Evolutionary conservation across 2,329 filamentous ascomycete species (phyloP), one percentile per base, ranked within the genome.

Genomic region (Stagonosporopsis cucurbitacearum): DNA sequence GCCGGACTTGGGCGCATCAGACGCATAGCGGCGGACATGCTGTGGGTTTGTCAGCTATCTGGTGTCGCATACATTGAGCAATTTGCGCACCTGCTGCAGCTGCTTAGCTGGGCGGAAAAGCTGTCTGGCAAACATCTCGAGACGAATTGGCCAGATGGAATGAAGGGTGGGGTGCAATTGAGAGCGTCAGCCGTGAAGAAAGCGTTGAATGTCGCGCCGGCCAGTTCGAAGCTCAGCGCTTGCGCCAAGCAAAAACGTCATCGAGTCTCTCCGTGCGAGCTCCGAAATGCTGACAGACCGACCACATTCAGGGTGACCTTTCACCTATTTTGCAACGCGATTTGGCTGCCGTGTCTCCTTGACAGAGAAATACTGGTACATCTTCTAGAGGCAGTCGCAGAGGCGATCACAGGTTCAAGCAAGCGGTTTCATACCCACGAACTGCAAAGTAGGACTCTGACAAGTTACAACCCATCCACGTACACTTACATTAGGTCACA

Each of bases 1-100:
- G 72, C 82, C 79, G 60, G 83, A 79, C 77, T 86, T 85, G 58
- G 81, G 79, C 40, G 77, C 75, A 59, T 81, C 76, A 62, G 90
- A 89, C 54, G 93, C 90, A 78, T 96, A 97, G 70, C 83, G 82
- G 72, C 87, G 86, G 73, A 86, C 80, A 72, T 84, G 82, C 87
- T 89, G 67, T 22, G 50, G 51, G 28, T 28, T 49, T 50, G 58
- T 73, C 60, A 73, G 68, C 62, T 55, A 20, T 56, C 23, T 22
- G 39, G 13, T 60, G 50, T 71, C 66, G 57, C 40, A 55, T 55
- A 49, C 13, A 15, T 17, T 51, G 51, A 52, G 36, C 48, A 47
- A 44, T 19, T 39, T 26, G 62, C 72, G 53, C 68, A 79, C 78
- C 66, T 73, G 74, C 32, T 71, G 72, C 65, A 79, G 68, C 60